A percentile compares a stretch with the other conserved stretches of the same genome.
Conservation (phyloP, 768 basidiomycete genomes). For the Rhodocollybia butyracea region DNA sequence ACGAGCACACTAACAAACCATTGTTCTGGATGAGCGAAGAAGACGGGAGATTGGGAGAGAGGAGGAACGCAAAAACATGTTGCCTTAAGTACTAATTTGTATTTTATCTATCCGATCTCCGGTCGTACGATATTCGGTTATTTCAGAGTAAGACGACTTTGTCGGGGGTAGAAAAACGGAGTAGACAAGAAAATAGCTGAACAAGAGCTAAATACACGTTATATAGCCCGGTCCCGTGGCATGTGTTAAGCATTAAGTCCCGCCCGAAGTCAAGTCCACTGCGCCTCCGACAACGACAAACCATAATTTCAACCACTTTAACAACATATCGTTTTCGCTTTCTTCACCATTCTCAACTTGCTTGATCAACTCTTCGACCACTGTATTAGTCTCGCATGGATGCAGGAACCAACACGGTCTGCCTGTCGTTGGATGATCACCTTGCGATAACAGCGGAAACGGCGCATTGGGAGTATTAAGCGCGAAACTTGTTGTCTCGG, state of each 20-base stretch:
- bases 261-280: constrained; percentile 52
- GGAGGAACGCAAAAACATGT: constrained; percentile 41
- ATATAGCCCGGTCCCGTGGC: neutral
- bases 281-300: constrained; percentile 68
- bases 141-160: constrained; percentile 1
- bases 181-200: neutral
- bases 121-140: constrained; percentile 34
- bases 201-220: neutral
- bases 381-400: constrained; percentile 72
- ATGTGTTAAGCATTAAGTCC: constrained; percentile 12
- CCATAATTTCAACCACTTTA: constrained; percentile 72
- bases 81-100: constrained; percentile 27
- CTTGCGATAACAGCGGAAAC: constrained; percentile 81
- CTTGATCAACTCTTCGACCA: constrained; percentile 65
- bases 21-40: constrained; percentile 38
- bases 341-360: constrained; percentile 34
- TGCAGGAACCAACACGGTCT: constrained; percentile 84
- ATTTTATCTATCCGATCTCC: constrained; percentile 12
- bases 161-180: neutral
- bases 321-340: constrained; percentile 26
- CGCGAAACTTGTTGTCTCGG: constrained; percentile 50
- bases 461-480: constrained; percentile 46
- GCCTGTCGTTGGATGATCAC: constrained; percentile 79
- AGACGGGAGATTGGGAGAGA: constrained; percentile 34
- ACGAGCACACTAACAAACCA: constrained; percentile 36